Evolutionary conservation across 768 basidiomycete species (phyloP).

Genomic region (Amanita pseudoporphyria): DNA sequence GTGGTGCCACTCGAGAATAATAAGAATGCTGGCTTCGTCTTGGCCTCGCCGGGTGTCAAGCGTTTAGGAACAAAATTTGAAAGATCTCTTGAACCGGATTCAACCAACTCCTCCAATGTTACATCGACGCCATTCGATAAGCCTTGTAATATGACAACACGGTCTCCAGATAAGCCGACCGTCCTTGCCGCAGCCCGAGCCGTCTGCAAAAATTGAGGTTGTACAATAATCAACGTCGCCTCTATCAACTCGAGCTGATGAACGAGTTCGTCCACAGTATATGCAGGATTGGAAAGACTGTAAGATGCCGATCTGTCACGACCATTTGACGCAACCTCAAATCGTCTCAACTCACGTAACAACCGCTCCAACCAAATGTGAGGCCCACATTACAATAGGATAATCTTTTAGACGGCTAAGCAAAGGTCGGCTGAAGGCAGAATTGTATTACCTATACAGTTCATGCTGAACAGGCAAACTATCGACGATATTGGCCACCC

Average conservation of each 20-base stretch:
- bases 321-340: constrained; percentile 1
- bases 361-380: constrained; percentile 46
- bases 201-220: constrained; percentile 33
- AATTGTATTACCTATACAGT: constrained; percentile 39
- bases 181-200: constrained; percentile 34
- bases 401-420: constrained; percentile 33
- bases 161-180: constrained; percentile 31
- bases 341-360: constrained; percentile 37
- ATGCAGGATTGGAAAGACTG: constrained; percentile 57
- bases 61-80: constrained; percentile 34
- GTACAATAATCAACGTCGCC: constrained; percentile 38
- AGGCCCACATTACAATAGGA: constrained; percentile 45
- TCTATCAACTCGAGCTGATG: constrained; percentile 44
- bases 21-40: constrained; percentile 53
- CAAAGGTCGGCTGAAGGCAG: background rate
- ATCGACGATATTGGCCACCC: background rate
- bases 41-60: constrained; percentile 48
- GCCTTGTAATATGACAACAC: constrained; percentile 29
- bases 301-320: constrained; percentile 11
- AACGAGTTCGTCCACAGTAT: constrained; percentile 44
- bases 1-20: constrained; percentile 74
- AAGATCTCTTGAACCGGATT: constrained; percentile 25
- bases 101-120: constrained; percentile 39
- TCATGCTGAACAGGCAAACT: constrained; percentile 61
- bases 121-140: constrained; percentile 6